Conservation (phyloP, 371 early-diverging fungal species). For the Mortierella sp. region DNA sequence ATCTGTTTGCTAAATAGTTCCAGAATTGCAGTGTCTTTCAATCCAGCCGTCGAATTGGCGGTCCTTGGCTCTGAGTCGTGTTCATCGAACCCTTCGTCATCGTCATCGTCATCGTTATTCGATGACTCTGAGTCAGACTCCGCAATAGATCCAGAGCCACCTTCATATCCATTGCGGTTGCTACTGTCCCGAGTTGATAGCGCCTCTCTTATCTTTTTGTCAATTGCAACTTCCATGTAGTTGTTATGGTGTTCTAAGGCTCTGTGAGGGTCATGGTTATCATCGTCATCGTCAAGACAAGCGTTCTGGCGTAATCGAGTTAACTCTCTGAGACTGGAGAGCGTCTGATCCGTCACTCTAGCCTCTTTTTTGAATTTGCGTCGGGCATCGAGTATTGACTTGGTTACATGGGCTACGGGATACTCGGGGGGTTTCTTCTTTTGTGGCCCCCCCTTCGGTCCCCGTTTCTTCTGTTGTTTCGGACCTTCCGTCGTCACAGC, state of each 20-base stretch:
- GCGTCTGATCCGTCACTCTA: background rate
- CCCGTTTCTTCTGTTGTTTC: too few relatives aligned
- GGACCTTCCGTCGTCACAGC: too few relatives aligned
- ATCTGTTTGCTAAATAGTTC: constrained; percentile 4
- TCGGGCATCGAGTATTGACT: background rate
- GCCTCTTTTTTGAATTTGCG: background rate
- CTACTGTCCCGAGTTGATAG: too few relatives aligned
- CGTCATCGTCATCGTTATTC: background rate
- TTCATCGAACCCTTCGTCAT: background rate
- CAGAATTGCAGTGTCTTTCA: background rate
- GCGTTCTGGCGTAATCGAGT: background rate
- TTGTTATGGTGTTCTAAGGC: too few relatives aligned
- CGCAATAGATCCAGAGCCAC: background rate
- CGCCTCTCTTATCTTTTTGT: too few relatives aligned
- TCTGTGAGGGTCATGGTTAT: too few relatives aligned
- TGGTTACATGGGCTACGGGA: background rate
- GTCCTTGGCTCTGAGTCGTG: too few relatives aligned
- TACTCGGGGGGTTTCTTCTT: too few relatives aligned
- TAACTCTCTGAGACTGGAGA: background rate
- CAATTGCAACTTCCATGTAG: too few relatives aligned
- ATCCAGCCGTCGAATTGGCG: background rate
- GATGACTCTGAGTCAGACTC: background rate
- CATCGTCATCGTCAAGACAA: background rate
- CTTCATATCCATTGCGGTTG: background rate
- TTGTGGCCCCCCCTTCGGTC: too few relatives aligned